A percentile compares a stretch with the other conserved stretches of the same genome.
These are phyloP conservation scores for Backusella morwellensis DNA, from an alignment of 192 early-diverging fungal genomes.

Conservation along the genomic window DNA sequence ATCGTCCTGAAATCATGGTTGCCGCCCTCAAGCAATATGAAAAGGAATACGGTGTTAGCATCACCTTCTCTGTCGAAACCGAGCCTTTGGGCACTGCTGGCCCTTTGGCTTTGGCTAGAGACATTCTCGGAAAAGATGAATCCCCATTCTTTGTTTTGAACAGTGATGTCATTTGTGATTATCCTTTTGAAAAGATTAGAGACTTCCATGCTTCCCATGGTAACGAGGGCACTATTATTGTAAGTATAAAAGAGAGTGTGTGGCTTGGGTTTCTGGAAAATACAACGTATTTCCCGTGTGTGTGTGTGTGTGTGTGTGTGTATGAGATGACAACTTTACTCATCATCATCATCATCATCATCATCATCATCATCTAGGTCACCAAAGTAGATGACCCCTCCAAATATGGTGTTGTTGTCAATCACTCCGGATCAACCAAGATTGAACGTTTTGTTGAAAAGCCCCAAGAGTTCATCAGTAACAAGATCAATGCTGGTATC, in stretches of 20 bases:
- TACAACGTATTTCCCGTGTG: not conserved
- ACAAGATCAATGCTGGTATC: slow-evolving; percentile 99
- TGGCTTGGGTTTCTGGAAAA: no score
- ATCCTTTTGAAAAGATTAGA: slow-evolving; percentile 87
- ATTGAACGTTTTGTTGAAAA: slow-evolving; percentile 99
- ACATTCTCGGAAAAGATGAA: slow-evolving; percentile 89
- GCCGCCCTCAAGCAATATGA: slow-evolving; percentile 92
- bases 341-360: not conserved
- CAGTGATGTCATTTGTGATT: slow-evolving; percentile 98
- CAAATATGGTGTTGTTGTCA: slow-evolving; percentile 98
- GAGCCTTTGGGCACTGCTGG: slow-evolving; percentile 97
- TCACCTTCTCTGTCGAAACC: slow-evolving; percentile 95
- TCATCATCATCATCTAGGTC: slow-evolving; percentile 42
- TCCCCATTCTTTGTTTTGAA: slow-evolving; percentile 98
- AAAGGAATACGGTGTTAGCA: slow-evolving; percentile 85
- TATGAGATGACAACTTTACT: not conserved
- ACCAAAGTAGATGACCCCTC: slow-evolving; percentile 98
- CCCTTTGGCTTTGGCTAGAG: slow-evolving; percentile 91
- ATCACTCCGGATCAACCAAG: slow-evolving; percentile 62
- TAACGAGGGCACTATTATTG: slow-evolving; percentile 92
- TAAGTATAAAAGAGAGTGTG: slow-evolving; percentile 24
- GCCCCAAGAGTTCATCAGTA: slow-evolving; percentile 90
- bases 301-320: no score
- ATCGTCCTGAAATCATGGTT: slow-evolving; percentile 98
- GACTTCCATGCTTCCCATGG: slow-evolving; percentile 93